Percentiles rank a stretch among this genome's conserved stretches.
Evolutionary conservation across 768 basidiomycete species (phyloP).

Genomic region (Naganishia antarctica): DNA sequence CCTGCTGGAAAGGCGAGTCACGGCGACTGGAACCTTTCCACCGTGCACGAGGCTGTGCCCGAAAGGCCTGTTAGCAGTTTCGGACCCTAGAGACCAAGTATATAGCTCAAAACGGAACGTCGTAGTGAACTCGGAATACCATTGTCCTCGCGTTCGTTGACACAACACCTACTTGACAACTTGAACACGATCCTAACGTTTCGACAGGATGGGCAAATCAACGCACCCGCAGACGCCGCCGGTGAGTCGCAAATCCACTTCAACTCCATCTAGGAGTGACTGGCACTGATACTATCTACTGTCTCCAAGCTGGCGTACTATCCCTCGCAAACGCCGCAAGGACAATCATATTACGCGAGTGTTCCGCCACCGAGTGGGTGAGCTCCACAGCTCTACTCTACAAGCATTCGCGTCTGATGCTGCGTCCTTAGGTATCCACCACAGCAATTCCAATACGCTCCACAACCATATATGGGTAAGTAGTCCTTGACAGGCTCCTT

Average conservation of each 20-base stretch:
- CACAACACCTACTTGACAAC: too few relatives aligned
- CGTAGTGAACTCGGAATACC: too few relatives aligned
- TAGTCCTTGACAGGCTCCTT: not conserved
- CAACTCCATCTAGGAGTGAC: not conserved
- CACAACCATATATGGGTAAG: not conserved
- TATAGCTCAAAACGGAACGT: too few relatives aligned
- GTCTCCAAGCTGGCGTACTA: constrained; percentile 2
- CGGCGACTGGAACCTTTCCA: too few relatives aligned
- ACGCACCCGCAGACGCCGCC: not conserved
- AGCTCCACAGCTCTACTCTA: not conserved
- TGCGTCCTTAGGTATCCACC: constrained; percentile 5
- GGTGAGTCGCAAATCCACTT: not conserved
- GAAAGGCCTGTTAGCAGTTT: too few relatives aligned
- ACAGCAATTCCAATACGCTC: constrained; percentile 12
- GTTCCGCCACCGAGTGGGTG: constrained; percentile 1
- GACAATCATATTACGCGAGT: not conserved
- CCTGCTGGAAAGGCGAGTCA: too few relatives aligned
- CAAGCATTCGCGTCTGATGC: not conserved
- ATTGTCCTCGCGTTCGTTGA: too few relatives aligned
- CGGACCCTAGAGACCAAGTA: too few relatives aligned
- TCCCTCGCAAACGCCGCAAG: not conserved
- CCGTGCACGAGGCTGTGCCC: too few relatives aligned
- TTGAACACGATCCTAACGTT: too few relatives aligned
- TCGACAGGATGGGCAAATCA: not conserved
- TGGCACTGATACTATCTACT: not conserved